Base-by-base conservation (phyloP, 1,284 basidiomycete species). In the Trametes pubescens region DNA sequence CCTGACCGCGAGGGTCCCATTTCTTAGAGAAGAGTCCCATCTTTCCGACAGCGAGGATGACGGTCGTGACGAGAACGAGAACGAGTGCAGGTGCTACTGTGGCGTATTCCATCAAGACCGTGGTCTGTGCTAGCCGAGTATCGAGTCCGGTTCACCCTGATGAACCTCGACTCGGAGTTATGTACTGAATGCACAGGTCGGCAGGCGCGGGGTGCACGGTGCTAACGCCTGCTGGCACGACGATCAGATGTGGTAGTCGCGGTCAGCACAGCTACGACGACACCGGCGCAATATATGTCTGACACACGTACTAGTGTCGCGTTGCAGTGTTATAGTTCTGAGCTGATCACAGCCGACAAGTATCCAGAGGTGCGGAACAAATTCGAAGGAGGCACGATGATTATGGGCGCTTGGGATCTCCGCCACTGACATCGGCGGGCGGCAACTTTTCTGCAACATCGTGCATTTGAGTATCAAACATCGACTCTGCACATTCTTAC, bases 1-100 rank as follows among this genome's bases (percentile, higher is more conserved):
- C 76, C 65, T 72, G 73, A 16, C 73, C 72, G 26, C 71, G 70
- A 22, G 76, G 76, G 51, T 76, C 69, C 76, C 76, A 78, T 29
- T 71, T 73, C 49, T 65, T 63, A 47, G 52, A 44, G 24, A 34
- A 51, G 53, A 63, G 56, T 16, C 54, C 24, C 61, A 68, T 65
- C 9, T 51, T 52, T 18, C 37, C 55, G 7, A 52, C 22, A 2
- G 53, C 10, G 29, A 32, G 14, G 9, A 56, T n/a, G 32, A 65
- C 18, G n/a, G 57, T 8, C 1, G 52, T 13, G 21, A 35, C 60
- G 44, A 62, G 21, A 16, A 52, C 21, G 11, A 65, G 53, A 16
- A 8, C 29, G 8, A 32, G 29, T 32, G 64, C 60, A 44, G 29
- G 10, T 9, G 38, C 37, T 6, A 44, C 18, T 11, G 60, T 7